Base-by-base conservation (phyloP, 73 alveolate genomes). In the Urostyla sp. region DNA sequence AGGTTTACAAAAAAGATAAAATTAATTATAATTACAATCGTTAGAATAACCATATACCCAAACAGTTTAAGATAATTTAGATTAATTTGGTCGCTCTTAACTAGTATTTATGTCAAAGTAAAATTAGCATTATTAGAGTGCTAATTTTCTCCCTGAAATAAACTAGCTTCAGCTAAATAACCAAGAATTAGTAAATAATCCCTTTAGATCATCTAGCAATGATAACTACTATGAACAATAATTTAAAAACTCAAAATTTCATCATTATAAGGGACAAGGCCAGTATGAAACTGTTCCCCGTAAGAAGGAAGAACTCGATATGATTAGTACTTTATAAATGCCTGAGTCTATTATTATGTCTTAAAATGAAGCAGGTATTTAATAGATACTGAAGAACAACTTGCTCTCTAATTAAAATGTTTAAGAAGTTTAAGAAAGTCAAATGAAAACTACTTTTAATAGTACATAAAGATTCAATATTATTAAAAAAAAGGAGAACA, bases 271-370 rank as follows among this genome's bases (percentile, higher is more conserved):
- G 37, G 60, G 36, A 40, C 79, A 46, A 18, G 27, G 60, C 31
- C 37, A 32, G 13, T 21, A 63, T 6, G 44, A 20, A 16, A 4
- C 36, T 16, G 21, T 23, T 13, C 26, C 37, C 8, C 8, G 5
- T 3, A 8, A 63, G 28, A 55, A 55, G 8, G 72, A 55, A 21
- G 72, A 55, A 7, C 24, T 55, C 46, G 79, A 63, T 1, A 63
- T 63, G 79, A 63, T 63, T 6, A 63, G 79, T 32, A 8, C 61
- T 21, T 43, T 63, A 5, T 43, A 43, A 60, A 63, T 63, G 79
- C 79, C 79, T n/a, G 79, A 63, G 7, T 63, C 79, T 21, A 35
- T 63, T 18, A 48, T 63, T 38, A 11, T 63, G 24, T 57, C 37
- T 4, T 26, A 55, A 40, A 63, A 63, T 63, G 32, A 58, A 6